Evolutionary conservation across 345 rosid species (phyloP).

Genomic region (Eucalyptus cloeziana): DNA sequence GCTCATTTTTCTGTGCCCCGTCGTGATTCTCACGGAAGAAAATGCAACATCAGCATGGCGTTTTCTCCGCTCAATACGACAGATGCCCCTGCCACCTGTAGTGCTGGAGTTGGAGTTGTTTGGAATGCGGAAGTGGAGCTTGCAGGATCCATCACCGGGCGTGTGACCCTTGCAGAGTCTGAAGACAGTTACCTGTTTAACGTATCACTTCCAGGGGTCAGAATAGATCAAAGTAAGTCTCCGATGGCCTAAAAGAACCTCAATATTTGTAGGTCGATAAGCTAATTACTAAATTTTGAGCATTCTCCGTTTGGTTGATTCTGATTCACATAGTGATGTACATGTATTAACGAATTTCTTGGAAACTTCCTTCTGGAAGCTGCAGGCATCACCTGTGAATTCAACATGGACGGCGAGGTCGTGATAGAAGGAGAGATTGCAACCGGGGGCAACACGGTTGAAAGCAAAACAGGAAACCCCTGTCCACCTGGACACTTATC

Average conservation of each 20-base stretch:
- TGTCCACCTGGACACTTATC: neutral
- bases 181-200: neutral
- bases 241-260: neutral
- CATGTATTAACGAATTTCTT: neutral
- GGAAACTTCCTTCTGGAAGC: neutral
- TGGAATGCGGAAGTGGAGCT: neutral
- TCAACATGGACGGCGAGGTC: neutral
- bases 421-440: neutral
- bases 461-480: neutral
- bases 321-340: neutral
- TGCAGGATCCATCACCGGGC: neutral
- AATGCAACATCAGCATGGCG: neutral
- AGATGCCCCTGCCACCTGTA: neutral
- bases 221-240: neutral
- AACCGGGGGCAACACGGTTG: neutral
- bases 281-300: neutral
- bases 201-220: neutral
- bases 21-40: neutral
- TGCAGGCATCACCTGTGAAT: neutral
- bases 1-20: neutral
- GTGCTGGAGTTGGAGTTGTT: neutral
- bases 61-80: neutral
- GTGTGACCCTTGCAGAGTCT: neutral
- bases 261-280: neutral
- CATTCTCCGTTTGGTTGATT: neutral